A percentile compares a stretch with the other conserved stretches of the same genome.
Evolutionary conservation across 139 green algal species (phyloP).

Genomic region (Pseudopediastrum boryanum): DNA sequence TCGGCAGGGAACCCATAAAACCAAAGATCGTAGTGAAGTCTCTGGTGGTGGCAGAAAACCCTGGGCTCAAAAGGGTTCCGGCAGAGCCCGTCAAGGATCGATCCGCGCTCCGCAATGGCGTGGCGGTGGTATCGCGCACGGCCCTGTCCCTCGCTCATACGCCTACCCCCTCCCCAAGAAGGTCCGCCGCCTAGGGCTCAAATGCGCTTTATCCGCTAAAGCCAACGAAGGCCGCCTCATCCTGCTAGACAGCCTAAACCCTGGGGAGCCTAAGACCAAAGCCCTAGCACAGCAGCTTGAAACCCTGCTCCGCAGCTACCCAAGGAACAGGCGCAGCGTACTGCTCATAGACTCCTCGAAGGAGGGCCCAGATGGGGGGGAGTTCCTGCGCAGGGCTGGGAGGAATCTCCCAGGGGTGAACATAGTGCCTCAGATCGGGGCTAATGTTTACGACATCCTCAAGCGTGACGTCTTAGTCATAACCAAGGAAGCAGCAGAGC

Average conservation of each 20-base stretch:
- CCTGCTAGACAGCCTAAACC: conserved; percentile 73
- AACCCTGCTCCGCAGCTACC: conserved; percentile 4
- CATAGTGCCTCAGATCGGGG: conserved; percentile 63
- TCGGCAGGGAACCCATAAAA: conserved; percentile 89
- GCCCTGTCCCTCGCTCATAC: conserved; percentile 78
- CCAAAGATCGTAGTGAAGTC: conserved; percentile 73
- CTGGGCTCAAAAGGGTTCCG: conserved; percentile 94
- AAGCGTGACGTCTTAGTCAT: conserved; percentile 81
- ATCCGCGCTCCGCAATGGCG: conserved; percentile 78
- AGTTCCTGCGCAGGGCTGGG: conserved; percentile 42
- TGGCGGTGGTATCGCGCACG: conserved; percentile 81
- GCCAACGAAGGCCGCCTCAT: conserved; percentile 75
- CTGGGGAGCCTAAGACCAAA: conserved; percentile 54
- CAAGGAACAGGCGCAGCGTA: background rate
- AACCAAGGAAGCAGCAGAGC: conserved; percentile 56
- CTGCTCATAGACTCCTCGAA: conserved; percentile 25
- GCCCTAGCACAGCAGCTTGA: conserved; percentile 3
- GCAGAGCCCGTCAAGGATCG: conserved; percentile 86
- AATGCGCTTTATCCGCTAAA: conserved; percentile 86
- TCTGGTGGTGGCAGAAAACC: conserved; percentile 94
- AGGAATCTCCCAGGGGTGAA: conserved; percentile 76
- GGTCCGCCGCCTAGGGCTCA: conserved; percentile 80
- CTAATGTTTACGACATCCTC: conserved; percentile 92
- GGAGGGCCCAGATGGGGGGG: conserved; percentile 33
- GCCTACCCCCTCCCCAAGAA: conserved; percentile 67